phyloP scores from a whole-genome alignment of 805 yeast species.

The Torulaspora gathmanii region DNA sequence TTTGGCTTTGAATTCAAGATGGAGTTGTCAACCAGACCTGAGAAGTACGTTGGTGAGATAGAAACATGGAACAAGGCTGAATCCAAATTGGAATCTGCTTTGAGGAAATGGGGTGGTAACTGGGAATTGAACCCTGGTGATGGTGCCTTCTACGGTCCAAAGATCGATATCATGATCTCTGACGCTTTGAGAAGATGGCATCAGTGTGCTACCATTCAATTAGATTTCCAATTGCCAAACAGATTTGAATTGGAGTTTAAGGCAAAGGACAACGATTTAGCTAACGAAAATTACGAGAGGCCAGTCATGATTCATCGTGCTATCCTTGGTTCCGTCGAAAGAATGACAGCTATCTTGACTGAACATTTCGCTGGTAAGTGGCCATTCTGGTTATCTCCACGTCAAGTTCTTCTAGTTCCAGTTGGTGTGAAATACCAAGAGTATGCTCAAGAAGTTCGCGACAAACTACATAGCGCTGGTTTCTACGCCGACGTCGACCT shows the following conservation, averaged over 20 bases:
- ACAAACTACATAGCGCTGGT: conserved; percentile 62
- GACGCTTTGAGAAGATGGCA: conserved; percentile 96
- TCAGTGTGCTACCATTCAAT: conserved; percentile 98
- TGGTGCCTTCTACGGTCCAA: conserved; percentile 95
- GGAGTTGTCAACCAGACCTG: conserved; percentile 97
- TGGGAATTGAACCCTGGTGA: conserved; percentile 97
- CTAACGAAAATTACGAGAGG: conserved; percentile 55
- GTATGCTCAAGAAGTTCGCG: conserved; percentile 79
- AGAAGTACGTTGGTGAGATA: conserved; percentile 88
- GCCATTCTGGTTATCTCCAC: conserved; percentile 99
- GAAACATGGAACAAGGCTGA: conserved; percentile 95
- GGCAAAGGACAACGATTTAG: conserved; percentile 49
- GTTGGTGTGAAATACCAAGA: conserved; percentile 91
- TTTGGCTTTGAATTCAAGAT: conserved; percentile 94
- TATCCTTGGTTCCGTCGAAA: conserved; percentile 94
- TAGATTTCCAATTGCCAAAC: conserved; percentile 95
- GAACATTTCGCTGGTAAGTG: conserved; percentile 99
- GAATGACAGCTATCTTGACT: conserved; percentile 97
- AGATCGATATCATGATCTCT: conserved; percentile 92
- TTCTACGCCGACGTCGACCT: conserved; percentile 91
- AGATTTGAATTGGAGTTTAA: conserved; percentile 89
- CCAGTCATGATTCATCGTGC: conserved; percentile 99
- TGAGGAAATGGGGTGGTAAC: conserved; percentile 77
- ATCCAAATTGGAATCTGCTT: conserved; percentile 71
- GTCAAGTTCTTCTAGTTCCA: conserved; percentile 94